phyloP scores from a whole-genome alignment of 495 filamentous ascomycete genomes.

The Penicillium dipodomyicola region DNA sequence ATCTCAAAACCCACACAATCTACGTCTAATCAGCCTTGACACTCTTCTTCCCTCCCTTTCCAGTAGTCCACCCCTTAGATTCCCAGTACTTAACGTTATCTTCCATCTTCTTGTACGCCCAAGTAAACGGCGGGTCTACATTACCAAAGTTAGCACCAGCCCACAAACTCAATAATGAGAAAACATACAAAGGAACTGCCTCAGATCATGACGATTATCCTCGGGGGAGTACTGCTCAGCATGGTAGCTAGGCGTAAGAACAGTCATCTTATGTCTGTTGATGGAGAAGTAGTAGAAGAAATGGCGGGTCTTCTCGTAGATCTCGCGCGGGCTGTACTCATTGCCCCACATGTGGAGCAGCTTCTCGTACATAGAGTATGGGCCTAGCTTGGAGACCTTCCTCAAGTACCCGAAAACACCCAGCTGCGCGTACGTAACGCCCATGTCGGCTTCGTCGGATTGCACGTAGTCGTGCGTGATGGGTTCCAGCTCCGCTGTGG shows the following conservation, averaged over 20 bases:
- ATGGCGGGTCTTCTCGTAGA: conserved; percentile 60
- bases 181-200: conserved; percentile 53
- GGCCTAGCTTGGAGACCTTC: conserved; percentile 71
- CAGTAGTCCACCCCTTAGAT: conserved; percentile 37
- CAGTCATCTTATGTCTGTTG: conserved; percentile 68
- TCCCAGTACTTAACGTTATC: conserved; percentile 43
- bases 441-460: conserved; percentile 74
- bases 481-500: conserved; percentile 83
- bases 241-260: conserved; percentile 60
- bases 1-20: background rate
- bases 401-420: conserved; percentile 62
- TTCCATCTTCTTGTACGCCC: conserved; percentile 46
- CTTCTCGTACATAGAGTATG: conserved; percentile 66
- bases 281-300: conserved; percentile 37
- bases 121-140: conserved; percentile 38
- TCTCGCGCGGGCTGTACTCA: conserved; percentile 43
- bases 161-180: background rate
- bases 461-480: conserved; percentile 56
- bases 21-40: conserved; percentile 37
- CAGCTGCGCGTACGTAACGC: conserved; percentile 55
- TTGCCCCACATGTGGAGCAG: conserved; percentile 70
- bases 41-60: conserved; percentile 42
- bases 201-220: conserved; percentile 67
- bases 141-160: background rate
- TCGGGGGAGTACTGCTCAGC: conserved; percentile 57